A percentile compares a stretch with the other conserved stretches of the same genome.
phyloP scores from a whole-genome alignment of 2,329 filamentous ascomycete genomes.

The Ceratocystis cacaofunesta region DNA sequence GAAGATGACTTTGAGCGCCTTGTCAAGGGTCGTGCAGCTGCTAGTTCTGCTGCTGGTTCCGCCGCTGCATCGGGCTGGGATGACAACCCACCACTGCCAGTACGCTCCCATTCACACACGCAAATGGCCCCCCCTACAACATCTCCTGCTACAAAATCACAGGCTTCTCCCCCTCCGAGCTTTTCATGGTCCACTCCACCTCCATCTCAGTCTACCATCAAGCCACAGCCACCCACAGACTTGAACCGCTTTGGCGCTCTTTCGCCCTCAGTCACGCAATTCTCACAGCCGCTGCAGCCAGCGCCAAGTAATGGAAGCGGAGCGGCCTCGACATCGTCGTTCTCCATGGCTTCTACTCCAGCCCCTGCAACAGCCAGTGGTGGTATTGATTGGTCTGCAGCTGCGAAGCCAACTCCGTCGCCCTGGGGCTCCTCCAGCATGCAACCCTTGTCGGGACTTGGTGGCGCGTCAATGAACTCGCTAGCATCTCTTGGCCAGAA shows the following conservation, averaged over 20 bases:
- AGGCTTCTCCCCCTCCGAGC: slow-evolving; percentile 27
- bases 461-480: slow-evolving; percentile 31
- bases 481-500: slow-evolving; percentile 32
- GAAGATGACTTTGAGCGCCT: slow-evolving; percentile 76
- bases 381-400: neutral
- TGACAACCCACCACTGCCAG: slow-evolving; percentile 20
- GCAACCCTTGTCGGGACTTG: slow-evolving; percentile 18
- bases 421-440: neutral
- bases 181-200: slow-evolving; percentile 52
- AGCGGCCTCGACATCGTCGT: slow-evolving; percentile 23
- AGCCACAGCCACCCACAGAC: slow-evolving; percentile 32
- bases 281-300: slow-evolving; percentile 39
- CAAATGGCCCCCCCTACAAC: neutral
- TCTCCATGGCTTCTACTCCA: slow-evolving; percentile 32
- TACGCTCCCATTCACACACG: slow-evolving; percentile 22
- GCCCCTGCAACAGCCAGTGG: slow-evolving; percentile 18
- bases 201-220: slow-evolving; percentile 24
- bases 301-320: slow-evolving; percentile 17
- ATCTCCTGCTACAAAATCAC: slow-evolving; percentile 18
- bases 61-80: slow-evolving; percentile 37
- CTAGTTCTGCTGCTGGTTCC: slow-evolving; percentile 23
- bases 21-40: slow-evolving; percentile 51
- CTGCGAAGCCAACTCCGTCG: neutral
- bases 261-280: slow-evolving; percentile 46
- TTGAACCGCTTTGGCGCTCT: slow-evolving; percentile 40